Percentiles rank a stretch among this genome's conserved stretches.
phyloP scores from a whole-genome alignment of 176 grass and related monocot genomes.

The Aegilops sharonensis region DNA sequence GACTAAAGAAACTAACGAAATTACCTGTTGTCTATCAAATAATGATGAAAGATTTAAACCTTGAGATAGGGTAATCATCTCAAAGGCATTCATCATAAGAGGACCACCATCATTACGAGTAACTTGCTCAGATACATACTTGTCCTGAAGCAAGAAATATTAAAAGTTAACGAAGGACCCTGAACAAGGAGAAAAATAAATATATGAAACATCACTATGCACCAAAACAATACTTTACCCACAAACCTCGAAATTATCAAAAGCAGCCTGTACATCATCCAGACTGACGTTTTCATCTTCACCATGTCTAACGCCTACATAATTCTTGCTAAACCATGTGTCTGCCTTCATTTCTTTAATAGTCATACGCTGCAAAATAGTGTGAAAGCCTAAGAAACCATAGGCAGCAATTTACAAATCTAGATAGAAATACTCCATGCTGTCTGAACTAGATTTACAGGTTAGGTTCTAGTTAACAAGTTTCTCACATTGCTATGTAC shows the following conservation, averaged over 20 bases:
- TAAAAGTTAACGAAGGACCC: too few relatives aligned
- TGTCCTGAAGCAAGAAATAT: slow-evolving; percentile 61
- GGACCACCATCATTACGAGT: slow-evolving; percentile 57
- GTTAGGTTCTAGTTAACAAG: background rate
- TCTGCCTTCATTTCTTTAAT: slow-evolving; percentile 71
- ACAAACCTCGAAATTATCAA: slow-evolving; percentile 93
- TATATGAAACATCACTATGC: slow-evolving; percentile 1
- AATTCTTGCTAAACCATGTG: slow-evolving; percentile 80
- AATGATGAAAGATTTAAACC: slow-evolving; percentile 91
- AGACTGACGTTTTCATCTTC: slow-evolving; percentile 72
- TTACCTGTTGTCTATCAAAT: slow-evolving; percentile 96
- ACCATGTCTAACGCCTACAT: slow-evolving; percentile 51
- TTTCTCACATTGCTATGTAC: background rate
- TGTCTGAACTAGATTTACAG: background rate
- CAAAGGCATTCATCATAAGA: slow-evolving; percentile 99
- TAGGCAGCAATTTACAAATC: background rate
- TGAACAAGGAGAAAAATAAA: background rate
- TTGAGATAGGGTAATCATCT: slow-evolving; percentile 98
- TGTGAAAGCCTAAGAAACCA: slow-evolving; percentile 8
- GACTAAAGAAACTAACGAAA: slow-evolving; percentile 15
- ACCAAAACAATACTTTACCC: background rate
- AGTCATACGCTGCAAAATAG: slow-evolving; percentile 67
- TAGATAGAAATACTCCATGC: slow-evolving; percentile 9
- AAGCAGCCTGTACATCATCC: slow-evolving; percentile 90
- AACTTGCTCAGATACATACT: slow-evolving; percentile 79